Conservation (phyloP, 1,284 basidiomycete genomes). For the Ustilago curta region DNA sequence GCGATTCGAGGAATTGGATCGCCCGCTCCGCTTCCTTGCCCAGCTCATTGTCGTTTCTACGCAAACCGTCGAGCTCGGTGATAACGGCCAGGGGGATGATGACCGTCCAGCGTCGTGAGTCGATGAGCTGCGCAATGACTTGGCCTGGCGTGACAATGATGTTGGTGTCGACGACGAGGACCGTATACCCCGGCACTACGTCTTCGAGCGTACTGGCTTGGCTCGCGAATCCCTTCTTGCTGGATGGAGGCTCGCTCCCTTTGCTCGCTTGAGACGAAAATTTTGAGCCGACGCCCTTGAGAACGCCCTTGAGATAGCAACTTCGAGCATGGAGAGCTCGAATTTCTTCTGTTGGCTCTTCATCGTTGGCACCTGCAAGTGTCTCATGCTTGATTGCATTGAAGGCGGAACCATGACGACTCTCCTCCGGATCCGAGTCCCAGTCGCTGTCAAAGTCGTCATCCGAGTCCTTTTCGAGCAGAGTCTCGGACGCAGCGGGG, state of each 20-base stretch:
- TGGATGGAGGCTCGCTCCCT: slow-evolving; percentile 6
- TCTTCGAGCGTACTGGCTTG: slow-evolving; percentile 41
- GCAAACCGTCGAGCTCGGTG: slow-evolving; percentile 93
- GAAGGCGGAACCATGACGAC: neutral
- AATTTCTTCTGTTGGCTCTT: slow-evolving; percentile 46
- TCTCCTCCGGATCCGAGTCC: slow-evolving; percentile 15
- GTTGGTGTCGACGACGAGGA: slow-evolving; percentile 93
- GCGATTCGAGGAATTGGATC: slow-evolving; percentile 79
- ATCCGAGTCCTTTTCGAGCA: slow-evolving; percentile 35
- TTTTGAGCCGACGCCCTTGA: slow-evolving; percentile 16
- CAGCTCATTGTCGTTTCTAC: slow-evolving; percentile 78
- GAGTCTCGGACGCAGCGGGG: neutral
- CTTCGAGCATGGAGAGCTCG: slow-evolving; percentile 75
- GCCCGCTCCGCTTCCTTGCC: slow-evolving; percentile 76
- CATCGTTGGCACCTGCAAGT: neutral
- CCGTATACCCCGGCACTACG: slow-evolving; percentile 85
- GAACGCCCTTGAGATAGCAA: slow-evolving; percentile 31
- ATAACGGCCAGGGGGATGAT: slow-evolving; percentile 83
- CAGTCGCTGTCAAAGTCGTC: slow-evolving; percentile 43
- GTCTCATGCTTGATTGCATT: neutral
- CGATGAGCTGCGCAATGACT: slow-evolving; percentile 75
- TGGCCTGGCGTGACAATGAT: slow-evolving; percentile 75
- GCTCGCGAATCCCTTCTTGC: slow-evolving; percentile 60
- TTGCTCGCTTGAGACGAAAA: slow-evolving; percentile 16
- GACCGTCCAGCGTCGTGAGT: slow-evolving; percentile 85